Conservation (phyloP, 805 yeast genomes). For the Scheffersomyces spartinae region DNA sequence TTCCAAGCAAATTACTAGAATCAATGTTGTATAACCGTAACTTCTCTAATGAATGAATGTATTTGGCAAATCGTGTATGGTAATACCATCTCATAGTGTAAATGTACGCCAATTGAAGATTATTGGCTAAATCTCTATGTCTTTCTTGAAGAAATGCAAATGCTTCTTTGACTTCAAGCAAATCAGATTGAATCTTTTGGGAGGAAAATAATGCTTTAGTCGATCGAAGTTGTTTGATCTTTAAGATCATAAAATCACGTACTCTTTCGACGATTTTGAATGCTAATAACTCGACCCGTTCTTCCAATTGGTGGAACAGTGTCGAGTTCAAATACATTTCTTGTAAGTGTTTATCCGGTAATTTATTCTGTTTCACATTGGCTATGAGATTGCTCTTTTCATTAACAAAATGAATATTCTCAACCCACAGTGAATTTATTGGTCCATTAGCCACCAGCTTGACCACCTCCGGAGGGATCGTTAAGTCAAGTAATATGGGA, state of each 20-base stretch:
- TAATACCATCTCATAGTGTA: conserved; percentile 95
- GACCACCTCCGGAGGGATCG: conserved; percentile 65
- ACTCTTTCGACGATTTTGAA: conserved; percentile 64
- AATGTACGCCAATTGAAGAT: conserved; percentile 68
- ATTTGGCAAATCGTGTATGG: conserved; percentile 62
- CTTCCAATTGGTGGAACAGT: conserved; percentile 1
- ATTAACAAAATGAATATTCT: conserved; percentile 42
- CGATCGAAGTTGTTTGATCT: conserved; percentile 59
- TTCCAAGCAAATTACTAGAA: conserved; percentile 44
- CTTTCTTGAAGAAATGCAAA: conserved; percentile 44
- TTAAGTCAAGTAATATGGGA: conserved; percentile 65
- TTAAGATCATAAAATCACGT: conserved; percentile 51
- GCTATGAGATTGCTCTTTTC: conserved; percentile 49
- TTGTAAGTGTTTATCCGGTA: too few relatives aligned
- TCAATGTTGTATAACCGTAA: conserved; percentile 47
- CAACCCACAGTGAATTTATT: conserved; percentile 53
- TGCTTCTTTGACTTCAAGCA: conserved; percentile 52
- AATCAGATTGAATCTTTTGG: conserved; percentile 58
- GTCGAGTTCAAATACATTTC: conserved; percentile 1
- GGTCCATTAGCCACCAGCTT: conserved; percentile 45
- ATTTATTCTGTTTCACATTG: conserved; percentile 16
- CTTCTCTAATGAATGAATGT: conserved; percentile 59
- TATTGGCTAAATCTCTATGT: conserved; percentile 54
- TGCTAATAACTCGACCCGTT: conserved; percentile 37
- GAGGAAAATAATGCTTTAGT: conserved; percentile 57